phyloP scores from a whole-genome alignment of 768 basidiomycete species.

The Leccinum uliginosum region DNA sequence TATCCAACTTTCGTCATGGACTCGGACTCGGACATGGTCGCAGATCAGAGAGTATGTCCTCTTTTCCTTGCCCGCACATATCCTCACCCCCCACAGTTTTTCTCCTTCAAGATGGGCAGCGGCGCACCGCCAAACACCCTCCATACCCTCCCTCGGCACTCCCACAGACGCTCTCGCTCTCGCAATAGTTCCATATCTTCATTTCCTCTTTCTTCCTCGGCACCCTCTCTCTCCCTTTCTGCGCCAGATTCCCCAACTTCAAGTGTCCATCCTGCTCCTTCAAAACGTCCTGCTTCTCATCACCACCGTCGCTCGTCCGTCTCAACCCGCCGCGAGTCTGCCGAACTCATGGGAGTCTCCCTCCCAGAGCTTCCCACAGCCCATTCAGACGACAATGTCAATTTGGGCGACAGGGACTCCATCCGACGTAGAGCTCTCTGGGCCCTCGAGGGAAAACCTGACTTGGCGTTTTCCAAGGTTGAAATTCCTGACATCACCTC shows the following conservation, averaged over 20 bases:
- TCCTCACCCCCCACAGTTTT: constrained; percentile 44
- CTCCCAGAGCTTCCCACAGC: constrained; percentile 62
- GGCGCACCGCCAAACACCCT: constrained; percentile 33
- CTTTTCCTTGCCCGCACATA: not conserved
- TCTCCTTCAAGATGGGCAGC: constrained; percentile 67
- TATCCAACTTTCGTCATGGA: constrained; percentile 31
- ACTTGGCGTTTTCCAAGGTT: constrained; percentile 65
- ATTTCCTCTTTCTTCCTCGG: constrained; percentile 38
- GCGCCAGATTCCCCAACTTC: constrained; percentile 34
- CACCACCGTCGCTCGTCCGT: constrained; percentile 85
- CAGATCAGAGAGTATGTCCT: constrained; percentile 39
- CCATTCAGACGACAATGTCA: constrained; percentile 62
- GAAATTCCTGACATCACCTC: constrained; percentile 78
- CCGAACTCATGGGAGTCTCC: constrained; percentile 84
- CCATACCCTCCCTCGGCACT: constrained; percentile 31
- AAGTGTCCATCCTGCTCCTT: constrained; percentile 8
- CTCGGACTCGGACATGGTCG: constrained; percentile 31
- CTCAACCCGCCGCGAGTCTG: constrained; percentile 84
- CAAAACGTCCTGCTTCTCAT: constrained; percentile 68
- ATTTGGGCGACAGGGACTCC: constrained; percentile 70
- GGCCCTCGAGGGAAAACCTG: constrained; percentile 83
- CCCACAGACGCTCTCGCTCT: constrained; percentile 53
- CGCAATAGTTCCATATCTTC: constrained; percentile 55
- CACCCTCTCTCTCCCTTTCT: constrained; percentile 34
- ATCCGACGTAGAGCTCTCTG: constrained; percentile 78